These are phyloP conservation scores for Vaccinium vitisidaea DNA, from an alignment of 148 eudicot genomes.

Conservation along the genomic window DNA sequence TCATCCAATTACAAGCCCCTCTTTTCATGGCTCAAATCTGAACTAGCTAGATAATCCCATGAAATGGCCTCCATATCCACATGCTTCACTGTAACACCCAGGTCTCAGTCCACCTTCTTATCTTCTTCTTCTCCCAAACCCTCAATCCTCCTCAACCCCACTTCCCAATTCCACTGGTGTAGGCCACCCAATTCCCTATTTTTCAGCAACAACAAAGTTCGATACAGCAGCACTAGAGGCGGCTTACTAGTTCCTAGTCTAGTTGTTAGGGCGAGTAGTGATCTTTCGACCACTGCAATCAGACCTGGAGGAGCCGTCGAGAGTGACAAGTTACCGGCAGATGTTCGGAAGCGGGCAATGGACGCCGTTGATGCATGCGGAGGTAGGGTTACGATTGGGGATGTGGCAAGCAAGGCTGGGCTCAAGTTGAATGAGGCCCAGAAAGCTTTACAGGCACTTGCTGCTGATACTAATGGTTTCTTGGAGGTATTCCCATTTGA, in stretches of 20 bases:
- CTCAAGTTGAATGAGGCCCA: constrained; percentile 71
- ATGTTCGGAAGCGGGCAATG: constrained; percentile 70
- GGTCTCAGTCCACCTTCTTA: constrained; percentile 25
- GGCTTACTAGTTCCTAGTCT: constrained; percentile 9
- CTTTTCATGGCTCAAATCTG: constrained; percentile 15
- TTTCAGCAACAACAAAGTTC: neutral
- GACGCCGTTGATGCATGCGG: constrained; percentile 72
- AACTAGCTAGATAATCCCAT: neutral
- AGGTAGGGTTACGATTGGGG: constrained; percentile 83
- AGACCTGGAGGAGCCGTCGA: constrained; percentile 75
- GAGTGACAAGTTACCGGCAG: constrained; percentile 69
- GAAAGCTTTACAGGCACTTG: constrained; percentile 85
- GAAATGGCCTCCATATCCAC: constrained; percentile 65
- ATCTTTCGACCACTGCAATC: constrained; percentile 34
- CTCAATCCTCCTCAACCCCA: constrained; percentile 19
- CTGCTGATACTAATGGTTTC: constrained; percentile 84
- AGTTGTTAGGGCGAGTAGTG: constrained; percentile 48
- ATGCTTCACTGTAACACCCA: constrained; percentile 37
- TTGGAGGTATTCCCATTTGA: constrained; percentile 55
- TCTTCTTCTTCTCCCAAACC: constrained; percentile 22
- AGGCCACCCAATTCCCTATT: constrained; percentile 7
- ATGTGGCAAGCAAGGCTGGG: constrained; percentile 80
- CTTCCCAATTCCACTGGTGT: constrained; percentile 8
- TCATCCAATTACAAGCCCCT: neutral
- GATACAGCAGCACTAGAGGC: constrained; percentile 3